Evolutionary conservation across 495 filamentous ascomycete genomes (phyloP), one percentile per base, ranked within the genome.

Genomic region (Parathielavia appendiculata): DNA sequence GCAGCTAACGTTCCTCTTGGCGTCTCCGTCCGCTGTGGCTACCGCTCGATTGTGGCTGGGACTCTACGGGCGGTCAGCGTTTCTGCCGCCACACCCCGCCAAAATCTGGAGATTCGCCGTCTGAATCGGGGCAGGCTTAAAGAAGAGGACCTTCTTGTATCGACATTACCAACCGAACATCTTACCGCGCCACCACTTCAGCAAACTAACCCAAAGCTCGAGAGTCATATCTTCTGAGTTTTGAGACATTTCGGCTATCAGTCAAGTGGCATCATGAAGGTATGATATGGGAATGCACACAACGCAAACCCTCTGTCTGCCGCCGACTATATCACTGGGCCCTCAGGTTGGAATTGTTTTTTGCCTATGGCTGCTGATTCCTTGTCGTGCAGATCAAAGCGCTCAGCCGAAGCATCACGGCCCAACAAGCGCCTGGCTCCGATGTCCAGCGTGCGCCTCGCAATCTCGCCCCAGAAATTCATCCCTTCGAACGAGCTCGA

Each of bases 401-500:
- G 39, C 87, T 97, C 67, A 88, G 82, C 60, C 87, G 91, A 66
- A 81, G 88, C 16, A 78, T 85, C 34, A 77, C 84, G 69, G 86
- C 90, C 49, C 84, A 88, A 66, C 88, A 92, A 73, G 83, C 89
- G 39, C 83, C 88, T 40, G 92, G 92, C 47, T 85, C 86, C 43
- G 81, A 83, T 71, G 83, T 87, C 59, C 65, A 65, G 43, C 64
- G 64, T 12, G 66, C 66, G 16, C 66, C 68, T 52, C 86, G 92
- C 63, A 98, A 98, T 65, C 82, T 97, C 58, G 90, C 96, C 67
- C 95, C 93, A 12, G 84, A 89, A 35, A 80, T 93, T 53, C 93
- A 98, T 77, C 95, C 95, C 22, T 97, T 97, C 73, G 92, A 95
- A 71, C 80, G 90, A 63, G 93, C 91, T 48, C 80, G 95, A 69